Base-by-base conservation (phyloP, 1,139 yeast species). In the Citeromyces siamensis region DNA sequence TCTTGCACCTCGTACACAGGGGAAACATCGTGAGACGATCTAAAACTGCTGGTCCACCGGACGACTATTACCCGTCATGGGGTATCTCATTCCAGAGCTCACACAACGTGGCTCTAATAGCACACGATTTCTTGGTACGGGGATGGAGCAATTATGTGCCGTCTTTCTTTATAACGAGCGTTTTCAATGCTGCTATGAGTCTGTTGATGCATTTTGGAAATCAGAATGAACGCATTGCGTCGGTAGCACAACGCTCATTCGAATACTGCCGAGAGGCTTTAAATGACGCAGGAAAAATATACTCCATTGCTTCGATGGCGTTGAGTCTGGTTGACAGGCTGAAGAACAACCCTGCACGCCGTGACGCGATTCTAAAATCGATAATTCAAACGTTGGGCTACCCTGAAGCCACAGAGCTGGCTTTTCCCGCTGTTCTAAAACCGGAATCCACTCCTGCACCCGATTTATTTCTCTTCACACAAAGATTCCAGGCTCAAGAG, bases 51-150 rank as follows among this genome's bases (percentile, higher is more conserved):
- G 36, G 28, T 4, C 62, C 60, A 51, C 69, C 64, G 50, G 71
- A 65, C 50, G 46, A 41, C 10, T 75, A 71, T 42, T 77, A 77
- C 51, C 84, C 86, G 3, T 73, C 83, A 12, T 75, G 88, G 80
- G 85, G 88, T 16, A 79, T 81, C 43, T 81, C 85, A 3, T 81
- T 81, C 62, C 86, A 79, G 54, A 84, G 93, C 1, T 85, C 93
- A 1, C 71, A 83, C 49, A 78, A 79, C 82, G 78, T 78, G 46
- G 72, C 81, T 6, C 67, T 73, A 44, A 78, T 80, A 38, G 62
- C 72, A 35, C 77, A 74, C 41, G 72, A 71, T 42, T 48, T 79
- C 43, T 51, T 68, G 33, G 71, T 66, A 38, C 62, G 66, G 36
- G 66, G 66, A 41, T 71, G 72, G 44, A 55, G 77, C 41, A 62